Base-by-base conservation (phyloP, 1,139 yeast species). In the Suzukiozyma palmioleophila region DNA sequence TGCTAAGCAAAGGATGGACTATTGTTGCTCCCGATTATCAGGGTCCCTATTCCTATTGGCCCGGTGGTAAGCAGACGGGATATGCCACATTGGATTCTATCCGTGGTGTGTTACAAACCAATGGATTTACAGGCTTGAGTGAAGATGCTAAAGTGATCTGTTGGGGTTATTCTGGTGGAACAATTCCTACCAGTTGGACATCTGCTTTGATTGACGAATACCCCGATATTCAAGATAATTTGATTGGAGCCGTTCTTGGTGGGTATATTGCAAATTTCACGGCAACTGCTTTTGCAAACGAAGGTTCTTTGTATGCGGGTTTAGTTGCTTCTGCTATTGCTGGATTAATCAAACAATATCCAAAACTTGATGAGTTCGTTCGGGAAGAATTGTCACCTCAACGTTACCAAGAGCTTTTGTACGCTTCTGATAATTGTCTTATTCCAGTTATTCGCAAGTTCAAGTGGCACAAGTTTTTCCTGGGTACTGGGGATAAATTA, bases 131-230 rank as follows among this genome's bases (percentile, higher is more conserved):
- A 3, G 66, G 68, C 3, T 42, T 67, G 29, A 39, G 49, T 9
- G 10, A 48, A 1, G 48, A 57, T 36, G 67, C 72, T 3, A 47
- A 54, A 35, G 51, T 59, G 1, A 57, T 53, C 1, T 18, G 62
- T 29, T 67, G 68, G 66, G 73, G 74, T 0, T 68, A 64, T 43
- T 64, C 70, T 7, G 74, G 73, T 18, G 73, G 73, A 1, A 50
- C 67, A 2, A 45, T 66, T n/a, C 66, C 73, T 2, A 46, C 63
- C 4, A 59, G 59, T 1, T 67, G 72, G 72, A 70, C 69, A 6
- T 55, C 67, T 6, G 50, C 60, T 11, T 46, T 62, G 26, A 63
- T 58, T 24, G 62, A 64, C 3, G 32, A 39, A 2, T 65, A 64
- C 41, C 30, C 36, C 1, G 58, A 57, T 8, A 43, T 57, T 22